Conservation (phyloP, 352 stramenopile species). For the Globisporangium spinosum region DNA sequence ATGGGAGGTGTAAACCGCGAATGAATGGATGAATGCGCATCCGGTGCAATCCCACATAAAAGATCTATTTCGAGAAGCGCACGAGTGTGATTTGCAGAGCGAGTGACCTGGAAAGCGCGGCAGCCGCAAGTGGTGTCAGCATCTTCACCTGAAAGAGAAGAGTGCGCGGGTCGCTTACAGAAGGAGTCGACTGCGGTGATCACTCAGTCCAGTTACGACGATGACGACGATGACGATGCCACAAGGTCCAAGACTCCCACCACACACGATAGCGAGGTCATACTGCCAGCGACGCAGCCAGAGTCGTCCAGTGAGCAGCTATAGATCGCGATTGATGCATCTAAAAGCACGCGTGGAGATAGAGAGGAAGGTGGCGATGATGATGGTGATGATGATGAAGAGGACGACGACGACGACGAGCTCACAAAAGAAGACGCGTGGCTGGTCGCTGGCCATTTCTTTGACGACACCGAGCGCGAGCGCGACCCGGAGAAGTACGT, state of each 20-base stretch:
- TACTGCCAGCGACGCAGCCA: neutral
- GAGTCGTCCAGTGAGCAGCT: neutral
- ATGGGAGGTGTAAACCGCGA: too few species aligned
- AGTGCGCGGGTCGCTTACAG: neutral
- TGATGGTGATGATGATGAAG: neutral
- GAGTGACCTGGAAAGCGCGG: neutral
- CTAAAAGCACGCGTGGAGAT: neutral
- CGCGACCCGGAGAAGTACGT: conserved; percentile 30
- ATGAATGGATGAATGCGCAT: too few species aligned
- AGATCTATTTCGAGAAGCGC: neutral
- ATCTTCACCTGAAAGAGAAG: neutral
- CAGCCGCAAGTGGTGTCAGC: neutral
- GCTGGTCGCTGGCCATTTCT: conserved; percentile 8
- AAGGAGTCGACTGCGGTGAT: neutral
- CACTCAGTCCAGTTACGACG: conserved; percentile 1
- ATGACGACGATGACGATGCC: neutral
- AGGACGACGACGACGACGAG: conserved; percentile 1
- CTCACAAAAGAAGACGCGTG: conserved; percentile 14
- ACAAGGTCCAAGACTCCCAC: neutral
- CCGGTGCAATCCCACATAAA: neutral
- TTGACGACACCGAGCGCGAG: neutral
- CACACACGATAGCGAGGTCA: neutral
- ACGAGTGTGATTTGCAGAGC: neutral
- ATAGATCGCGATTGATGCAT: neutral
- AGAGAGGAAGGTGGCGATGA: neutral